These are phyloP conservation scores for Carex myosuroides DNA, from an alignment of 176 grass and related monocot genomes.

Conservation along the genomic window DNA sequence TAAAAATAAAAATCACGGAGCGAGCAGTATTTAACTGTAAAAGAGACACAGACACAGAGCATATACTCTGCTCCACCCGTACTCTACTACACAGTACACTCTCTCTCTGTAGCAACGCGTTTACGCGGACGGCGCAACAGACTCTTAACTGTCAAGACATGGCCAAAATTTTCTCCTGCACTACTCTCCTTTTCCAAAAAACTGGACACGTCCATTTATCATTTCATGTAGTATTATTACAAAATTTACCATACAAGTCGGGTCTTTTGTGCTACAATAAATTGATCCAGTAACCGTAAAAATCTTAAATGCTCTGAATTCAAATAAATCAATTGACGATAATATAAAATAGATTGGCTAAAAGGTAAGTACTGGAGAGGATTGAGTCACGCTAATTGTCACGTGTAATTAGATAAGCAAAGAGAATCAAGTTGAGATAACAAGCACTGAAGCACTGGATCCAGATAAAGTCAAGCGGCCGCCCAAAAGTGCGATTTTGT, in stretches of 20 bases:
- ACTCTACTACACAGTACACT: not conserved
- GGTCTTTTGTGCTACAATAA: not conserved
- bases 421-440: not conserved
- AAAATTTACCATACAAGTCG: not conserved
- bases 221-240: not conserved
- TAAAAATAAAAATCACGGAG: too few species aligned
- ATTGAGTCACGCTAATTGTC: not conserved
- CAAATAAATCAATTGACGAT: not conserved
- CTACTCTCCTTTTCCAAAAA: not conserved
- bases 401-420: slow-evolving; percentile 7
- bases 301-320: not conserved
- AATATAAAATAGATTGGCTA: too few species aligned
- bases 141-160: slow-evolving; percentile 25
- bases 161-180: not conserved
- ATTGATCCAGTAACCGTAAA: not conserved
- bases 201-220: not conserved
- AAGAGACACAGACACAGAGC: not conserved
- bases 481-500: not conserved
- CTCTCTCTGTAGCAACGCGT: slow-evolving; percentile 21
- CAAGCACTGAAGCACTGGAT: not conserved
- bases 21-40: not conserved
- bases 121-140: slow-evolving; percentile 42
- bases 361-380: not conserved
- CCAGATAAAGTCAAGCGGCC: not conserved
- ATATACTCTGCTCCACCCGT: not conserved